These are phyloP conservation scores for Lindgomyces ingoldianus DNA, from an alignment of 495 filamentous ascomycete species.

Conservation along the genomic window DNA sequence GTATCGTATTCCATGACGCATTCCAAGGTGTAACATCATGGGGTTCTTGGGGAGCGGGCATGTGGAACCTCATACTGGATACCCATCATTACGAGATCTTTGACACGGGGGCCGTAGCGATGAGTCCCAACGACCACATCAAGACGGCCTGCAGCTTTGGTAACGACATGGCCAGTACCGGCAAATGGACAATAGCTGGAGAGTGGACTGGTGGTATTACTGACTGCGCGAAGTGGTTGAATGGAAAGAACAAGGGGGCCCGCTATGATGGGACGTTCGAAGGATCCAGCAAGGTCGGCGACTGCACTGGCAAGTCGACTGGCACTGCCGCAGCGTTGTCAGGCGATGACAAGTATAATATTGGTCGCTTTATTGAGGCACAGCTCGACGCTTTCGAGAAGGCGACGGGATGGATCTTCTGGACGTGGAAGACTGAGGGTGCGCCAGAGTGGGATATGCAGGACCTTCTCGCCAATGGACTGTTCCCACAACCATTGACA, in stretches of 20 bases:
- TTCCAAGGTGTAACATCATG: slow-evolving; percentile 45
- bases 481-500: slow-evolving; percentile 65
- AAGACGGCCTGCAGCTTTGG: slow-evolving; percentile 45
- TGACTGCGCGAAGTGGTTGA: slow-evolving; percentile 56
- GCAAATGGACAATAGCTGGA: slow-evolving; percentile 64
- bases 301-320: slow-evolving; percentile 59
- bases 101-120: slow-evolving; percentile 36
- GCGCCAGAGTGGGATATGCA: slow-evolving; percentile 88
- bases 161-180: slow-evolving; percentile 43
- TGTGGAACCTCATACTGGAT: slow-evolving; percentile 46
- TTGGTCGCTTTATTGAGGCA: slow-evolving; percentile 66
- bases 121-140: slow-evolving; percentile 40
- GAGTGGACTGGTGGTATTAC: slow-evolving; percentile 65
- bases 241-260: slow-evolving; percentile 46
- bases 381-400: slow-evolving; percentile 75
- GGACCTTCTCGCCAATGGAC: slow-evolving; percentile 57
- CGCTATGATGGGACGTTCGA: slow-evolving; percentile 60
- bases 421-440: slow-evolving; percentile 84
- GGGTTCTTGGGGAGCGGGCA: slow-evolving; percentile 45
- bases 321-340: slow-evolving; percentile 58
- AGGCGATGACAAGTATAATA: slow-evolving; percentile 56
- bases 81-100: slow-evolving; percentile 51
- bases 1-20: slow-evolving; percentile 47
- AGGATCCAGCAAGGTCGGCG: slow-evolving; percentile 53
- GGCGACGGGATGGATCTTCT: slow-evolving; percentile 73